Evolutionary conservation across 2,329 filamentous ascomycete species (phyloP).

Genomic region (Botrytis hyacinthi): DNA sequence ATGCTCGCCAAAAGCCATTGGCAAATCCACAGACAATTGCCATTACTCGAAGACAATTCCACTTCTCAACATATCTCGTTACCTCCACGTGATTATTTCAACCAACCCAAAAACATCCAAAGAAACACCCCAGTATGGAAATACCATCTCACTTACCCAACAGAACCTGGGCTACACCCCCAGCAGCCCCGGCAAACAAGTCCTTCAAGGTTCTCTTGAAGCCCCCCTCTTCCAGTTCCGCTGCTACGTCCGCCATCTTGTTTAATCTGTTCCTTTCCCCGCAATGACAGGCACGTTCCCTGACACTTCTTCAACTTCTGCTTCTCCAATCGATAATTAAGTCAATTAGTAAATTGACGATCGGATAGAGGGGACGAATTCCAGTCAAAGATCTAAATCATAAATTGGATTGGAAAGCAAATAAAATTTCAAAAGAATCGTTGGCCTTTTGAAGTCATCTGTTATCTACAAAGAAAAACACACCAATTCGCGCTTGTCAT

Average conservation of each 20-base stretch:
- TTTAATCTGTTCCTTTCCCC: constrained; percentile 15
- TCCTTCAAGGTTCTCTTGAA: constrained; percentile 61
- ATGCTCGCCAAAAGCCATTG: neutral
- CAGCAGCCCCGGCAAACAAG: constrained; percentile 83
- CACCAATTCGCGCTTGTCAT: constrained; percentile 15
- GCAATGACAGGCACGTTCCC: neutral
- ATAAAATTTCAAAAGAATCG: neutral
- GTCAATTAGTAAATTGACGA: neutral
- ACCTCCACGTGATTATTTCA: constrained; percentile 21
- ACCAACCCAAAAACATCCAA: constrained; percentile 1
- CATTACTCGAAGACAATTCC: neutral
- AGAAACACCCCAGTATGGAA: constrained; percentile 11
- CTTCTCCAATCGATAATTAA: neutral
- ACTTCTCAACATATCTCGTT: neutral
- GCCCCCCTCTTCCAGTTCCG: constrained; percentile 37
- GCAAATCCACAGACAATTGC: neutral
- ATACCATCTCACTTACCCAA: constrained; percentile 63
- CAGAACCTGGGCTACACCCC: constrained; percentile 90
- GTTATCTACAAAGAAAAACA: constrained; percentile 14
- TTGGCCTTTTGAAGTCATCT: constrained; percentile 1
- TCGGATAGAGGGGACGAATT: neutral
- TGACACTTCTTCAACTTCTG: neutral
- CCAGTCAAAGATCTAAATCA: neutral
- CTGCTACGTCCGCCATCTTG: constrained; percentile 37
- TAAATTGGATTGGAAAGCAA: neutral